phyloP scores from a whole-genome alignment of 257 asterid species.

The Hygrophila difformis region DNA sequence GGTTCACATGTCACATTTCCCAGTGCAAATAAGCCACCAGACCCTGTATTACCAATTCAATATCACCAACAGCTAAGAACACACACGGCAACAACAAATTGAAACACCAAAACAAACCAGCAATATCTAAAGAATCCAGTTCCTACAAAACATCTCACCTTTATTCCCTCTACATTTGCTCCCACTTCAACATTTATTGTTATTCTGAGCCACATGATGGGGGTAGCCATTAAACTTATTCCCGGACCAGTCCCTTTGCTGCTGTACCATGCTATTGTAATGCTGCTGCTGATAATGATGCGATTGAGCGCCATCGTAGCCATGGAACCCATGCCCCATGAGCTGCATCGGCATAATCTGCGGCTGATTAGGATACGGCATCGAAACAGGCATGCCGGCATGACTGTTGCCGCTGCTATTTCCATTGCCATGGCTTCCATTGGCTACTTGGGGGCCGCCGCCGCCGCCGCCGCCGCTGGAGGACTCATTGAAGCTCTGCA shows the following conservation, averaged over 20 bases:
- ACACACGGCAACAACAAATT: neutral
- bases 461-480: slow-evolving; percentile 28
- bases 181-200: slow-evolving; percentile 30
- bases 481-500: slow-evolving; percentile 66
- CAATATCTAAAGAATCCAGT: slow-evolving; percentile 6
- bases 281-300: slow-evolving; percentile 54
- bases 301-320: slow-evolving; percentile 28
- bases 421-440: slow-evolving; percentile 28
- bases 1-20: slow-evolving; percentile 33
- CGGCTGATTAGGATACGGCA: slow-evolving; percentile 43
- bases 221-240: slow-evolving; percentile 43
- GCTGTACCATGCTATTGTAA: slow-evolving; percentile 50
- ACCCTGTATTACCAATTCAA: slow-evolving; percentile 23
- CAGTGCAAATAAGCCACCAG: slow-evolving; percentile 24
- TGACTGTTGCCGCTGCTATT: slow-evolving; percentile 32
- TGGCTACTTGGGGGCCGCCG: slow-evolving; percentile 32
- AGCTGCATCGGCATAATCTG: slow-evolving; percentile 50
- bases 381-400: slow-evolving; percentile 30
- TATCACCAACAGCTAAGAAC: slow-evolving; percentile 6
- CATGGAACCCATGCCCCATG: slow-evolving; percentile 44
- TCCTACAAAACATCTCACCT: slow-evolving; percentile 28
- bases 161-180: slow-evolving; percentile 12
- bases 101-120: slow-evolving; percentile 6
- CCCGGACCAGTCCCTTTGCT: slow-evolving; percentile 73
- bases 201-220: slow-evolving; percentile 41